These are phyloP conservation scores for Podosphaera leucotricha DNA, from an alignment of 2,329 filamentous ascomycete genomes.

Conservation along the genomic window DNA sequence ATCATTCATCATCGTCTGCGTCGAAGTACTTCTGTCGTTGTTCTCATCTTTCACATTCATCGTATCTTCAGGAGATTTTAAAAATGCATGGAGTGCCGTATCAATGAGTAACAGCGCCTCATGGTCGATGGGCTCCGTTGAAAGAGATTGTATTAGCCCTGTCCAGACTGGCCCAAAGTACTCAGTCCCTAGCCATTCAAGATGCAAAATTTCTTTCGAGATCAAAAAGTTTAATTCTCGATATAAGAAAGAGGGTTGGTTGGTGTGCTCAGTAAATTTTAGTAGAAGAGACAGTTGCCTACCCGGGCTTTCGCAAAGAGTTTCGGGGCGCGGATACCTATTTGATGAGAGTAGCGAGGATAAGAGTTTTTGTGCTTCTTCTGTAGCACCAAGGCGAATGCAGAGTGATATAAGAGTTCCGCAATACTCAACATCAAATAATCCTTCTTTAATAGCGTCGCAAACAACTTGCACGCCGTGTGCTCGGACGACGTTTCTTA, in stretches of 20 bases:
- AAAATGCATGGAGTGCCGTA: constrained; percentile 15
- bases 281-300: constrained; percentile 17
- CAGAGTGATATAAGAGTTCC: constrained; percentile 22
- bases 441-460: constrained; percentile 20
- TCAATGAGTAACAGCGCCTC: constrained; percentile 19
- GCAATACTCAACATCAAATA: constrained; percentile 21
- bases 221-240: constrained; percentile 19
- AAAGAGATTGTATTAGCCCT: constrained; percentile 17
- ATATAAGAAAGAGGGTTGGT: constrained; percentile 17
- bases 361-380: constrained; percentile 22
- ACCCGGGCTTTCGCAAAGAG: constrained; percentile 12
- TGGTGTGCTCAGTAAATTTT: constrained; percentile 16
- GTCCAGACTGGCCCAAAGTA: constrained; percentile 22
- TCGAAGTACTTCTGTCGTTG: not conserved
- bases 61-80: not conserved
- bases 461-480: constrained; percentile 23
- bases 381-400: constrained; percentile 14
- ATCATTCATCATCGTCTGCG: constrained; percentile 2
- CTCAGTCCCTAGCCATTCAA: constrained; percentile 22
- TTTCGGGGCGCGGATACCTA: constrained; percentile 17
- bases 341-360: constrained; percentile 15
- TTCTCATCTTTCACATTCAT: no score
- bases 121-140: constrained; percentile 13
- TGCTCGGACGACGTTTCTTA: constrained; percentile 22
- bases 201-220: constrained; percentile 16